These are phyloP conservation scores for Persicaria tinctoria DNA, from an alignment of 148 eudicot species.

Conservation along the genomic window DNA sequence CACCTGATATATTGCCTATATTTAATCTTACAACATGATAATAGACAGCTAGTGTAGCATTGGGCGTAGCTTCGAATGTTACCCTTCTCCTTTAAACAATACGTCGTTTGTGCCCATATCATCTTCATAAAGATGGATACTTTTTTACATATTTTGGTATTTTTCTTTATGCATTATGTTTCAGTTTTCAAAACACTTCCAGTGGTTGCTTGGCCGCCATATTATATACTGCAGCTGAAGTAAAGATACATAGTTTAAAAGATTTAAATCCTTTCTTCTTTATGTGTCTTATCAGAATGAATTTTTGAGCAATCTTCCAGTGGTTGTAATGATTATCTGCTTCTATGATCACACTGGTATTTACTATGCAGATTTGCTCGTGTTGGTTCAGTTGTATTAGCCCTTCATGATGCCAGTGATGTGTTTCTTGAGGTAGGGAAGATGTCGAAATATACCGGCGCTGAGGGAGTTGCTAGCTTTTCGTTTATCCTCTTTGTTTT, in stretches of 20 bases:
- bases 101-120: not conserved
- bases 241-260: not conserved
- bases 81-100: not conserved
- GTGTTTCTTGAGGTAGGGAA: slow-evolving; percentile 91
- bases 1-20: not conserved
- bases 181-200: not conserved
- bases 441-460: slow-evolving; percentile 90
- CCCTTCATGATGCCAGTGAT: slow-evolving; percentile 97
- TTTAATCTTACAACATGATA: not conserved
- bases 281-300: not conserved
- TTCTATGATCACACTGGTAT: slow-evolving; percentile 2
- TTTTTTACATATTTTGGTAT: not conserved
- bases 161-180: not conserved
- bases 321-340: not conserved
- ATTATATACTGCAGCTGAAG: not conserved
- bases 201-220: not conserved
- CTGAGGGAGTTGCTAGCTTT: slow-evolving; percentile 78
- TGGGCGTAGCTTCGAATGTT: not conserved
- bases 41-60: not conserved
- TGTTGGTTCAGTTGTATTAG: slow-evolving; percentile 81
- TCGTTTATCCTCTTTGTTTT: slow-evolving; percentile 69
- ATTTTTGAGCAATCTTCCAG: not conserved
- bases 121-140: not conserved
- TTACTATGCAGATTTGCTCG: slow-evolving; percentile 70
- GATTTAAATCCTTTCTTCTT: not conserved